Conservation (phyloP, 1,284 basidiomycete genomes). For the Ganoderma meredithae region DNA sequence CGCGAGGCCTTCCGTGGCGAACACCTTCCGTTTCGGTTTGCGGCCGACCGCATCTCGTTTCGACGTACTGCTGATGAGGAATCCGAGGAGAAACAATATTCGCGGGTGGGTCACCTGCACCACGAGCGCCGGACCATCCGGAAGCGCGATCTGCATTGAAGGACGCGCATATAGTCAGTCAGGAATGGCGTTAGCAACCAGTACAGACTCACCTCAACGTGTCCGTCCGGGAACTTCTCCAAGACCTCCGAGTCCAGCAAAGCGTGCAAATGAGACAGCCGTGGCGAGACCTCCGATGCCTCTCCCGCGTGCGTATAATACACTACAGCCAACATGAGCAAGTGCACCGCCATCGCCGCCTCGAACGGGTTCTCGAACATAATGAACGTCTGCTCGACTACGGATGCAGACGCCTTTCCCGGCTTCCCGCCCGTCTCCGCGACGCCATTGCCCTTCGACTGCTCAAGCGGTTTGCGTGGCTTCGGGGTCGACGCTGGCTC, state of each 20-base stretch:
- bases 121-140: slow-evolving; percentile 51
- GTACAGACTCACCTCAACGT: slow-evolving; percentile 51
- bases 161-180: slow-evolving; percentile 15
- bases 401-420: slow-evolving; percentile 14
- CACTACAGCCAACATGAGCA: slow-evolving; percentile 63
- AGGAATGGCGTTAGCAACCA: too few relatives aligned
- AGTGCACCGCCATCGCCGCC: slow-evolving; percentile 54
- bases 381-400: slow-evolving; percentile 40
- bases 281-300: slow-evolving; percentile 49
- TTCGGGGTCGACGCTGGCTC: slow-evolving; percentile 36
- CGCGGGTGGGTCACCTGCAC: slow-evolving; percentile 73
- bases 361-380: slow-evolving; percentile 50
- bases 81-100: slow-evolving; percentile 66
- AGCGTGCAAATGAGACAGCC: slow-evolving; percentile 65
- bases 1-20: slow-evolving; percentile 68
- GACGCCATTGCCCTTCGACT: slow-evolving; percentile 16
- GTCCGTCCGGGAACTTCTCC: slow-evolving; percentile 54
- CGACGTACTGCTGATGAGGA: slow-evolving; percentile 67
- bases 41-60: slow-evolving; percentile 77
- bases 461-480: slow-evolving; percentile 27
- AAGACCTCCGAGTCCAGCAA: slow-evolving; percentile 66
- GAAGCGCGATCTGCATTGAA: slow-evolving; percentile 43
- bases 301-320: slow-evolving; percentile 65
- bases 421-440: slow-evolving; percentile 6
- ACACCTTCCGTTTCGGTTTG: slow-evolving; percentile 73